Base-by-base conservation (phyloP, 2,329 filamentous ascomycete genomes). In the Didymella segeticola region DNA sequence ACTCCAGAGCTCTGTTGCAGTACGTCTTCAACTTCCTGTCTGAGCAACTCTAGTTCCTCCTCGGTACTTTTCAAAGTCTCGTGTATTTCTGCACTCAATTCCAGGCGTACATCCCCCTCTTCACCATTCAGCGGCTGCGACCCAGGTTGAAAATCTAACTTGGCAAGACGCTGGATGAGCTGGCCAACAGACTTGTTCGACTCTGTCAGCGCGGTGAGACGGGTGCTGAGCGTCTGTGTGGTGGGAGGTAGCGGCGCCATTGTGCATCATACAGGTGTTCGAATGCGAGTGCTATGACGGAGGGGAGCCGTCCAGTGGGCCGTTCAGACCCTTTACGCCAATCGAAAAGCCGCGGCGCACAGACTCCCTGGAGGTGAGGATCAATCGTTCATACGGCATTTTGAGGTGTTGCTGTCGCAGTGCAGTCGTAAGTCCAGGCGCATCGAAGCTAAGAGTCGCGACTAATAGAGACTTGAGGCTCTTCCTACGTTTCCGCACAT, bases 1-100 rank as follows among this genome's bases (percentile, higher is more conserved):
- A 29, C 2, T 46, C 71, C 72, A 52, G 73, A 71, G 42, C 70
- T 62, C 17, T 59, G 68, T 3, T 80, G 73, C 29, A 83, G 80
- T 22, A 92, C 76, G 64, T 91, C 91, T 57, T 89, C 84, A 23
- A 91, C 82, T 67, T 96, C 92, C 70, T 95, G 91, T 41, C 80
- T 81, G 27, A 97, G 71, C 15, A 95, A 75, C 73, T 96, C 93
- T 60, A 95, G 83, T 54, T 96, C 91, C 58, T 96, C 91, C 65
- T 96, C 88, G 43, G 89, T 85, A 52, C 90, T 87, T 63, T 90
- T 88, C 56, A 97, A 76, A 15, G 84, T 83, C 67, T 90, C 86
- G 62, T 89, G 87, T 59, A 97, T 96, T 72, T 97, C 92, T 19
- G 85, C 81, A 60, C 86, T 85, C 27, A 97, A 83, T 75, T 96